A percentile compares a stretch with the other conserved stretches of the same genome.
These are phyloP conservation scores for Gaeumannomyces tritici DNA, from an alignment of 2,329 filamentous ascomycete species.

Conservation along the genomic window DNA sequence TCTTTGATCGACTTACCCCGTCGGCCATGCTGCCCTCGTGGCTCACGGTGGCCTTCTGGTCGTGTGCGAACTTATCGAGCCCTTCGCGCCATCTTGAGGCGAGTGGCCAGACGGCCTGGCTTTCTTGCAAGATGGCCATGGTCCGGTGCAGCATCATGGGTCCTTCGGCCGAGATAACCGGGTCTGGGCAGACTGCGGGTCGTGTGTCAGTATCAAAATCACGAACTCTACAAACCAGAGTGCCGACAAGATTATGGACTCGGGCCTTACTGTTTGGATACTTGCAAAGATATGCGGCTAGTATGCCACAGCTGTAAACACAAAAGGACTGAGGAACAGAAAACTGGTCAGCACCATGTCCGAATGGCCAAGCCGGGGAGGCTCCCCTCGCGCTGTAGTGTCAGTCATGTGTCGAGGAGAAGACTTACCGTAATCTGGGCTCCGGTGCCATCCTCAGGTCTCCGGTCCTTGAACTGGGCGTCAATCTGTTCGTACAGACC, in stretches of 20 bases:
- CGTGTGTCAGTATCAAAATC: background rate
- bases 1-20: conserved; percentile 19
- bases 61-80: conserved; percentile 32
- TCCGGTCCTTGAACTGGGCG: conserved; percentile 34
- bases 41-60: conserved; percentile 27
- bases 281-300: conserved; percentile 38
- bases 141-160: conserved; percentile 34
- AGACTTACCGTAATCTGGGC: conserved; percentile 37
- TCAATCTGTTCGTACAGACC: conserved; percentile 37
- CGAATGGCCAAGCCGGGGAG: background rate
- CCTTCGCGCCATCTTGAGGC: conserved; percentile 37
- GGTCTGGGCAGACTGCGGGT: conserved; percentile 28
- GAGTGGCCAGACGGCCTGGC: conserved; percentile 39
- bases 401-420: background rate
- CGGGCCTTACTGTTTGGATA: conserved; percentile 18
- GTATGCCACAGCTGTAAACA: conserved; percentile 40
- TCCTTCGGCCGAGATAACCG: conserved; percentile 25
- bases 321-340: conserved; percentile 28
- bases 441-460: conserved; percentile 34
- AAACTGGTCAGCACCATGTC: too few species aligned
- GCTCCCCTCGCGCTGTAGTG: background rate
- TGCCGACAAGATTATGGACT: background rate
- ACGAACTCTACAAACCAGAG: background rate
- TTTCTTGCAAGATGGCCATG: conserved; percentile 32
- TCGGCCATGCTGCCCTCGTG: conserved; percentile 39